Evolutionary conservation across 1,139 yeast genomes (phyloP), one percentile per base, ranked within the genome.

Genomic region (Candida sanyaensis): DNA sequence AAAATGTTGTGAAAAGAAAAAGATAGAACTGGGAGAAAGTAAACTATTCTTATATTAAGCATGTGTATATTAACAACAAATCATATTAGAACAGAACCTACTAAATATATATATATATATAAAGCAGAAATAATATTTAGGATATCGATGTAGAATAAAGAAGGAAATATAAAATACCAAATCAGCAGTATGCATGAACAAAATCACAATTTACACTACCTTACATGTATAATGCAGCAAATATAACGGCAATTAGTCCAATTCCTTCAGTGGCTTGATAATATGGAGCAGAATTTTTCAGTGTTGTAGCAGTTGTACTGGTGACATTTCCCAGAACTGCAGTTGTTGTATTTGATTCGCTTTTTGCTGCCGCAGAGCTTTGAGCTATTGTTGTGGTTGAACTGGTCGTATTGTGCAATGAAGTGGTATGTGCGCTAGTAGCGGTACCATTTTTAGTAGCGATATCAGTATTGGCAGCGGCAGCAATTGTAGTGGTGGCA

Each of bases 221-320:
- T 39, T 61, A 64, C 51, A 64, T 55, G 53, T 64, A 59, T 49
- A 63, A 55, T 31, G 62, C 59, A 48, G 67, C 69, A 37, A 56
- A 60, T 43, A 56, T 53, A 42, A 62, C 63, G 38, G 65, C 66
- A 44, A 57, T 55, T 38, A 60, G 56, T 28, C 62, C 65, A 37
- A 63, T 34, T 32, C 65, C 60, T 47, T 57, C 62, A 37, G 51
- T 47, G n/a, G 45, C 51, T n/a, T 38, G 26, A 13, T 34, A 44
- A 26, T 4, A 11, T 2, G 39, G 39, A 36, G 39, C 39, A 23
- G n/a, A 17, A 26, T 36, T 17, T 17, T 17, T 17, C 21, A 17
- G 21, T 17, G 2, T 47, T n/a, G 47, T 48, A 28, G 50, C 49
- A 13, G 21, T 17, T 10, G n/a, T 9, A 9, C 24, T 27, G 39